Base-by-base conservation (phyloP, 2,329 filamentous ascomycete species). In the Penicillium sp. region DNA sequence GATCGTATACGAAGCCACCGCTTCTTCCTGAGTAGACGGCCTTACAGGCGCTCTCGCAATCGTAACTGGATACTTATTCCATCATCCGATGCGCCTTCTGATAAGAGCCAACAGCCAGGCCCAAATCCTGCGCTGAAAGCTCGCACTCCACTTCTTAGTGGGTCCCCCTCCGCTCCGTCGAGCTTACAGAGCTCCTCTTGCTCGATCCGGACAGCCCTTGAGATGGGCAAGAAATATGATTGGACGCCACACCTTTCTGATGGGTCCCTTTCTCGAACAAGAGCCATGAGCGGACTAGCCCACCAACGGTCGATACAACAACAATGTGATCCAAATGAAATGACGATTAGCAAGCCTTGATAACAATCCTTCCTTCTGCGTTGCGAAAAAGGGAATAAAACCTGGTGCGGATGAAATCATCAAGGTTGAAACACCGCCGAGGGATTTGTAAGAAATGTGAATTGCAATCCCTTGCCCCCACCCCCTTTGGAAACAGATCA, bases 101-200 rank as follows among this genome's bases (percentile, higher is more conserved):
- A 40, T 53, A 53, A 28, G 33, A 53, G 51, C 28, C 51, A 53
- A 40, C n/a, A 38, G 51, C 51, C 51, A 19, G n/a, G 33, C 35
- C 33, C 35, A 26, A 22, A 4, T 52, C 51, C 13, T 26, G 6
- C 13, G 33, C 33, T 13, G 13, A 33, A 33, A 4, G 35, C 35
- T 37, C 35, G 35, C 25, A 25, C 45, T 48, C 33, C 51, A 38
- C 33, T 40, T 14, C 30, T 33, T 8, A 48, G 45, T 48, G 45
- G 45, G 10, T 26, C 45, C 25, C n/a, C 43, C 4, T 26, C 45
- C 25, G 10, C 43, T n/a, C 43, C 16, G 45, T 11, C 25, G 45
- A 48, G 45, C 45, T 48, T 30, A 48, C 45, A 10, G 16, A 48
- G 51, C 22, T n/a, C 13, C 33, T 53, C 33, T 53, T 37, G 13